Base-by-base conservation (phyloP, 306 rosid species). In the Malus sylvestris region DNA sequence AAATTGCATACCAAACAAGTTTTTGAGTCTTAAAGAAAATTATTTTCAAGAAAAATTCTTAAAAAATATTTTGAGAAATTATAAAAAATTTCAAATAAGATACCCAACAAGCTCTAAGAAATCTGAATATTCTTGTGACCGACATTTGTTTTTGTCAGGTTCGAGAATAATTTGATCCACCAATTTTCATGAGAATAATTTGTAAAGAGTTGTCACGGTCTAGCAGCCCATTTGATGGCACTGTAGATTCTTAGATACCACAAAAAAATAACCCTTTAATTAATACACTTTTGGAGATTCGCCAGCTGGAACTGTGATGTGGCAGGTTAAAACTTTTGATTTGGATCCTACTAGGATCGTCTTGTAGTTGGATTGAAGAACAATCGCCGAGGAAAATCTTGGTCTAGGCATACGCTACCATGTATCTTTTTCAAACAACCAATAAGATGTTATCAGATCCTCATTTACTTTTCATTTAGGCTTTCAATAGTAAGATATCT, bases 281-380 rank as follows among this genome's bases (percentile, higher is more conserved):
- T 86, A 81, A 81, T 4, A 35, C 62, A 78, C 83, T 85, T 82
- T 57, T 69, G 32, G 32, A 81, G 87, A 83, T 82, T 76, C 78
- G 83, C 76, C 91, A 87, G 90, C 90, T 86, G 88, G 85, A 87
- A 52, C 38, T 52, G 19, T 52, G 78, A 59, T 42, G 13, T 75
- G 72, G 76, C 53, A 33, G 27, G 18, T 20, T 4, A 19, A 66
- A 40, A 29, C 22, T 38, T 38, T 55, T 22, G n/a, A 65, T 32
- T 22, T 32, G 59, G 79, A 78, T 33, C 83, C 82, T 73, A 18
- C 3, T 6, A 20, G 68, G 19, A 73, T 60, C 42, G 19, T 73
- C 30, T 57, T 65, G 23, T 46, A 11, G 79, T 79, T 70, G 80
- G 70, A 13, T 19, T 30, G 46, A 27, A 51, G 52, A 23, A 25